Conservation (phyloP, 1,284 basidiomycete genomes). For the Marasmius oreades region DNA sequence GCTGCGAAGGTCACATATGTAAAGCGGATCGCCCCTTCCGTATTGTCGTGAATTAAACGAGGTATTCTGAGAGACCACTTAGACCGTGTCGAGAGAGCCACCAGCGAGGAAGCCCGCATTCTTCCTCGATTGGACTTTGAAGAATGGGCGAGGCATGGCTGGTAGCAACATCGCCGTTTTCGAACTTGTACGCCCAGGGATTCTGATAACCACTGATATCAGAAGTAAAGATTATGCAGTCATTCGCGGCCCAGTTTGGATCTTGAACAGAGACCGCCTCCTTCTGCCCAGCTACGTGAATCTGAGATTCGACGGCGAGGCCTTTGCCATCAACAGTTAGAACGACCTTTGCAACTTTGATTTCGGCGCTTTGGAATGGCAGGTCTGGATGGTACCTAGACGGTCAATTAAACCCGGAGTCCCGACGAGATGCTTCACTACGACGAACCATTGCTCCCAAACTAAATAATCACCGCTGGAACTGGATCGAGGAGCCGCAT, state of each 20-base stretch:
- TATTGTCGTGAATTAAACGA: constrained; percentile 11
- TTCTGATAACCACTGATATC: constrained; percentile 35
- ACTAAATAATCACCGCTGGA: constrained; percentile 32
- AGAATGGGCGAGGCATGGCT: constrained; percentile 1
- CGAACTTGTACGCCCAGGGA: constrained; percentile 24
- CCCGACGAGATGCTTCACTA: too few species aligned
- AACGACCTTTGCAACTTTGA: constrained; percentile 3
- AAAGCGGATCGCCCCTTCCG: constrained; percentile 9
- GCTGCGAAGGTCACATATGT: constrained; percentile 12
- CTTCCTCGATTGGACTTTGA: constrained; percentile 15
- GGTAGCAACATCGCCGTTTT: neutral
- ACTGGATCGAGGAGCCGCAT: constrained; percentile 34
- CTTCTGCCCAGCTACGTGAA: constrained; percentile 12
- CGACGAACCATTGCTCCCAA: constrained; percentile 26
- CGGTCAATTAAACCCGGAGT: too few species aligned
- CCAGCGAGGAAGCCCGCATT: constrained; percentile 34
- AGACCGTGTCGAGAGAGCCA: constrained; percentile 1
- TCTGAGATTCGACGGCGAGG: neutral
- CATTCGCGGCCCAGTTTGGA: constrained; percentile 27
- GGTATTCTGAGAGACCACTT: constrained; percentile 13
- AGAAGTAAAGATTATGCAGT: constrained; percentile 30
- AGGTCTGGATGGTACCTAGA: constrained; percentile 13
- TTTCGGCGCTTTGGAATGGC: constrained; percentile 15
- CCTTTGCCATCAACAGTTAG: neutral
- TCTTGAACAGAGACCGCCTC: constrained; percentile 12